phyloP scores from a whole-genome alignment of 768 basidiomycete species.

The Tulasnella sp. region DNA sequence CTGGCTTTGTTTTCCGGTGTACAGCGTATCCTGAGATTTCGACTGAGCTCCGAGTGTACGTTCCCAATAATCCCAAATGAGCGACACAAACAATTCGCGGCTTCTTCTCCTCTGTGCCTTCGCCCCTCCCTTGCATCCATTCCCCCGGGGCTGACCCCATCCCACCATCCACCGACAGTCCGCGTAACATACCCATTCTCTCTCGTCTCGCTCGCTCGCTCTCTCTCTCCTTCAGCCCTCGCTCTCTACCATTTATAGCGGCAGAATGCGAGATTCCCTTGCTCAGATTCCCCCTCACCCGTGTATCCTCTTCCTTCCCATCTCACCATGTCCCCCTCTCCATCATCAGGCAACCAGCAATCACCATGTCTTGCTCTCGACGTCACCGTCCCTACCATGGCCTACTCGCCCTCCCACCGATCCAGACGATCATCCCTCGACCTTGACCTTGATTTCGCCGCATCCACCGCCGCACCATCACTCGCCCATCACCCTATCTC shows the following conservation, averaged over 20 bases:
- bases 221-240: background rate
- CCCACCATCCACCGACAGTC: background rate
- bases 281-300: background rate
- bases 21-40: background rate
- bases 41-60: background rate
- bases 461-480: background rate
- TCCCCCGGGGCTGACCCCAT: background rate
- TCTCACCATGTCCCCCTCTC: background rate
- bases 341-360: background rate
- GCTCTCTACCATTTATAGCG: background rate
- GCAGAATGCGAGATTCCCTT: conserved; percentile 5
- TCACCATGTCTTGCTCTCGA: background rate
- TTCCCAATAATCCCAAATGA: conserved; percentile 19
- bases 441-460: background rate
- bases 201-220: background rate
- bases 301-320: background rate
- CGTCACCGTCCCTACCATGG: background rate
- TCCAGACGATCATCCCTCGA: background rate
- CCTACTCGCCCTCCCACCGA: background rate
- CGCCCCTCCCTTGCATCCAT: conserved; percentile 4
- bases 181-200: conserved; percentile 1
- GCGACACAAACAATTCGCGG: conserved; percentile 12
- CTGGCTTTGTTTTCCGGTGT: background rate
- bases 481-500: background rate
- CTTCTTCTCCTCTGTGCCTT: conserved; percentile 10